These are phyloP conservation scores for Golubevia pallescens DNA, from an alignment of 1,284 basidiomycete genomes.

Conservation along the genomic window DNA sequence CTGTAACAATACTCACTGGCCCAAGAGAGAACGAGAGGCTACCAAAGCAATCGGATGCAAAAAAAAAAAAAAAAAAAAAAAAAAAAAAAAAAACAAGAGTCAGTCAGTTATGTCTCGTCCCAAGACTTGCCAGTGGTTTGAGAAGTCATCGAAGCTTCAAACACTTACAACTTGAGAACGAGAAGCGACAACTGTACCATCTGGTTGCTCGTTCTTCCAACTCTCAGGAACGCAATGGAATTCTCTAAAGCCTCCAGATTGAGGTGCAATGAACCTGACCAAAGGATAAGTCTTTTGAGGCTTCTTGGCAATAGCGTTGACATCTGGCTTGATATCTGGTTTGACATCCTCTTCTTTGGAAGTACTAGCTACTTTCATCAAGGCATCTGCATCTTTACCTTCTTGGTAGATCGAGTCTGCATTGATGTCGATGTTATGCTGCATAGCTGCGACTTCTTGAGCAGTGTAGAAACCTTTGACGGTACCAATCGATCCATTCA, in stretches of 20 bases:
- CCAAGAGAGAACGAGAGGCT: conserved; percentile 2
- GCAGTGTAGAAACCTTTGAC: conserved; percentile 71
- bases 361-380: too few species aligned
- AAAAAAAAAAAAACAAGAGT: background rate
- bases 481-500: conserved; percentile 82
- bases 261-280: conserved; percentile 40
- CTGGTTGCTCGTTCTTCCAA: conserved; percentile 65
- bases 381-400: conserved; percentile 9
- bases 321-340: too few species aligned
- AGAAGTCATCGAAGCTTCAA: background rate
- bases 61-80: background rate
- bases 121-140: too few species aligned
- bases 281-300: conserved; percentile 38
- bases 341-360: conserved; percentile 6
- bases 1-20: background rate
- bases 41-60: background rate
- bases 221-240: conserved; percentile 41
- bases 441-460: background rate
- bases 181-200: conserved; percentile 56
- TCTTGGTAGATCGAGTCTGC: conserved; percentile 5
- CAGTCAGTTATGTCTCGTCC: too few species aligned
- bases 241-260: conserved; percentile 38
- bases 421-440: background rate
- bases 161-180: conserved; percentile 35
- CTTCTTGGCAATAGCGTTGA: background rate